These are phyloP conservation scores for Phytopythium aichiense DNA, from an alignment of 352 stramenopile genomes.

Conservation along the genomic window DNA sequence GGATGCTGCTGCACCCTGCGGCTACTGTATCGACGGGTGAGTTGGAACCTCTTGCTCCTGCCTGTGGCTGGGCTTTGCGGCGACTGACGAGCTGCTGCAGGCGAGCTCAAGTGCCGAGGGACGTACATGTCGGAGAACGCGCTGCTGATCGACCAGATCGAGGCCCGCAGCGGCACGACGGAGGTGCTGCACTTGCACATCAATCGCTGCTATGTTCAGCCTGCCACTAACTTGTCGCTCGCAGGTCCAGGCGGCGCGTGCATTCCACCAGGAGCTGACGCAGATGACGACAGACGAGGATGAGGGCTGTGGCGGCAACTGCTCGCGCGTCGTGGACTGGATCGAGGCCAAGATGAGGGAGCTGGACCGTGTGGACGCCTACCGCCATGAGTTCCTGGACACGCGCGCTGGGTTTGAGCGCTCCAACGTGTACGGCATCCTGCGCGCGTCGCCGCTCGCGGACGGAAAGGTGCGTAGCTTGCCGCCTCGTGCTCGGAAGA, in stretches of 20 bases:
- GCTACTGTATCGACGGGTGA: slow-evolving; percentile 75
- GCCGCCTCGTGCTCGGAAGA: too few relatives aligned
- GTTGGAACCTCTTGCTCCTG: background rate
- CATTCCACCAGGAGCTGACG: slow-evolving; percentile 34
- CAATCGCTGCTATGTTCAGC: background rate
- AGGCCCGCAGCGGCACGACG: slow-evolving; percentile 32
- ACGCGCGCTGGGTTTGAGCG: slow-evolving; percentile 12
- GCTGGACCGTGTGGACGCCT: slow-evolving; percentile 58
- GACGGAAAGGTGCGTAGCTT: slow-evolving; percentile 53
- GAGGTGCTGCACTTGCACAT: slow-evolving; percentile 14
- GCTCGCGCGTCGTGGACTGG: slow-evolving; percentile 47
- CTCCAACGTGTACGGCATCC: slow-evolving; percentile 76
- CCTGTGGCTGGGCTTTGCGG: background rate
- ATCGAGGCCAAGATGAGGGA: slow-evolving; percentile 43
- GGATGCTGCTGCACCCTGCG: slow-evolving; percentile 72
- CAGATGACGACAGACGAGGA: slow-evolving; percentile 13
- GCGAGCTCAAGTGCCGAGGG: slow-evolving; percentile 73
- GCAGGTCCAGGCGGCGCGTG: slow-evolving; percentile 13
- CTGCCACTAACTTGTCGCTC: background rate
- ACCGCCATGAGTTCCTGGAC: slow-evolving; percentile 45
- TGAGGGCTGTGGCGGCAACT: slow-evolving; percentile 41
- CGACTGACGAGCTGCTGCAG: slow-evolving; percentile 11
- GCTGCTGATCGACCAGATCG: slow-evolving; percentile 75
- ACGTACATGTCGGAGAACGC: slow-evolving; percentile 90
- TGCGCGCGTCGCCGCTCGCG: slow-evolving; percentile 64